Conservation (phyloP, 140 eudicot genomes). For the Anethum foeniculum region DNA sequence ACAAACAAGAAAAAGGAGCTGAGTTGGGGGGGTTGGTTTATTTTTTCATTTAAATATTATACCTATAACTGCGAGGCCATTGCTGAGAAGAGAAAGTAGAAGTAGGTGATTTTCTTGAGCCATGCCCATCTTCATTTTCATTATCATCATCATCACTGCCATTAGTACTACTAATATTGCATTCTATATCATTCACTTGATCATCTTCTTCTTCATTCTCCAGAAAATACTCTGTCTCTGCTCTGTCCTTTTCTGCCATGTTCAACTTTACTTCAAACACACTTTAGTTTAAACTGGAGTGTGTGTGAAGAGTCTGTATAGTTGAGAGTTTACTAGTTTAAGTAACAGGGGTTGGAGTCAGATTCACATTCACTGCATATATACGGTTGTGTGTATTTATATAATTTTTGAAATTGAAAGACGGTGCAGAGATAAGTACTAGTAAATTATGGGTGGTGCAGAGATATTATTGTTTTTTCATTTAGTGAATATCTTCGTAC, state of each 20-base stretch:
- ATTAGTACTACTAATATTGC: conserved; percentile 5
- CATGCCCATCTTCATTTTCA: conserved; percentile 25
- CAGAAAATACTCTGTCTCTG: conserved; percentile 30
- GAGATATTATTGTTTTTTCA: no score
- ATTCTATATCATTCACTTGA: conserved; percentile 23
- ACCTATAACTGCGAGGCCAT: conserved; percentile 92
- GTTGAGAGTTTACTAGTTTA: neutral
- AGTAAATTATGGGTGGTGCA: no score
- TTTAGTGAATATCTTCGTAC: no score
- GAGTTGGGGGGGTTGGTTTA: neutral
- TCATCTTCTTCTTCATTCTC: conserved; percentile 40
- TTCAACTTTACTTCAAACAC: neutral
- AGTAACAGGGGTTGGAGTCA: neutral
- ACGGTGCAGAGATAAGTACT: neutral
- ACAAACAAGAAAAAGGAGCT: neutral
- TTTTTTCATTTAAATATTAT: neutral
- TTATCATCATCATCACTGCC: conserved; percentile 21
- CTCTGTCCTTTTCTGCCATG: conserved; percentile 15
- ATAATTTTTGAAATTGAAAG: neutral
- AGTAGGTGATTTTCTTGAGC: conserved; percentile 9
- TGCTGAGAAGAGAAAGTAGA: conserved; percentile 46
- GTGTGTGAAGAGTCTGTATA: neutral
- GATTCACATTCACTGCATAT: neutral
- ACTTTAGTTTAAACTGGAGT: neutral
- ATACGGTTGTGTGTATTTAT: neutral